Percentiles rank a stretch among this genome's conserved stretches.
Evolutionary conservation across 768 basidiomycete species (phyloP).

Genomic region (Tylopilus intermedius): DNA sequence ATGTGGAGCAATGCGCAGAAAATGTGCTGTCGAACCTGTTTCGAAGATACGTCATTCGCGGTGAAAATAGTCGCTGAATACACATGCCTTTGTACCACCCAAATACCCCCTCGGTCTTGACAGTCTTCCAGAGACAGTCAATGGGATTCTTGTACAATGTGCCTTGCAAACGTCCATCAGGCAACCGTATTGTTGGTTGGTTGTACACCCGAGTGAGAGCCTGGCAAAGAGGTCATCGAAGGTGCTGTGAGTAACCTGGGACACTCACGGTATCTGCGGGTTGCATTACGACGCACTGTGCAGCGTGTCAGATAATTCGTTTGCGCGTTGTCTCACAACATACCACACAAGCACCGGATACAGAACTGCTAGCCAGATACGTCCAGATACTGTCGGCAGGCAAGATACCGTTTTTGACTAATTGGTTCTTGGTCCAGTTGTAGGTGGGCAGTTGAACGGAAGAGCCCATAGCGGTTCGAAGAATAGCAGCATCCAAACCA

Average conservation of each 20-base stretch:
- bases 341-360: conserved; percentile 92
- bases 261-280: conserved; percentile 80
- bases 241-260: conserved; percentile 1
- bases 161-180: conserved; percentile 69
- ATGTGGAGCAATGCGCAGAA: conserved; percentile 87
- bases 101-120: conserved; percentile 78
- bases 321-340: conserved; percentile 26
- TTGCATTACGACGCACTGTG: conserved; percentile 86
- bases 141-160: conserved; percentile 86
- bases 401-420: conserved; percentile 64
- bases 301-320: neutral
- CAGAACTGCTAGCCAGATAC: conserved; percentile 79
- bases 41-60: neutral
- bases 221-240: conserved; percentile 18
- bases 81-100: conserved; percentile 92
- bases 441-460: conserved; percentile 96
- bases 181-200: conserved; percentile 72
- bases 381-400: conserved; percentile 79
- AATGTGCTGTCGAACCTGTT: conserved; percentile 87
- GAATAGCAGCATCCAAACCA: conserved; percentile 89
- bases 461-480: conserved; percentile 93
- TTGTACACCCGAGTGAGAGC: conserved; percentile 95
- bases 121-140: conserved; percentile 96
- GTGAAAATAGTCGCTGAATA: neutral
- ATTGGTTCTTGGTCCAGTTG: conserved; percentile 82